Base-by-base conservation (phyloP, 495 filamentous ascomycete species). In the Physcia stellaris region DNA sequence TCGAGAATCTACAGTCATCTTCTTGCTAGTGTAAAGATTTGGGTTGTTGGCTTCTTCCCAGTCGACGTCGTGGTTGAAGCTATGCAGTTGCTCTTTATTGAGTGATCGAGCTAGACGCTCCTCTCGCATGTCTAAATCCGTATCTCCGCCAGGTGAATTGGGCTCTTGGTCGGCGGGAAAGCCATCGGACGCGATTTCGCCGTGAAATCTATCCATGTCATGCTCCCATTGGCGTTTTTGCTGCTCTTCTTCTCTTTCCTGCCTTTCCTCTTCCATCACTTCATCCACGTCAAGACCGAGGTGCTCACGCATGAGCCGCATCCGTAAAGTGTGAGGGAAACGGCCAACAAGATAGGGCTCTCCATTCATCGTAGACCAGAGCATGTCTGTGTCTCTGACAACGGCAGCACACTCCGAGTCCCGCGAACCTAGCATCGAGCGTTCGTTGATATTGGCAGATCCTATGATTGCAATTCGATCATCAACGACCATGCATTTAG, bases 371-470 rank as follows among this genome's bases (percentile, higher is more conserved):
- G 72, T 83, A 12, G 86, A 94, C 68, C 75, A 78, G 35, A 95
- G 73, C 77, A 94, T 85, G 49, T 94, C 86, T 1, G 83, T 93
- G 59, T 99, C 90, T 32, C 87, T 72, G 27, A 99, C 83, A 15
- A 99, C 69, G 4, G 88, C 76, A 3, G 92, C 92, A 36, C 83
- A 79, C 54, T 99, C 90, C 1, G 86, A 94, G 57, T 99, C 90
- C 45, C 92, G 69, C 13, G 72, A 75, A 24, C 90, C 90, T 16
- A 94, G 53, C 86, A 99, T 88, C 10, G 87, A 95, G 21, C 90
- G 80, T 54, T 99, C 90, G 51, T 99, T 99, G 64, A 99, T 99
- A 53, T 99, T 99, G 20, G 90, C 92, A 27, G 87, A 95, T 13
- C 90, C 90, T 50, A 99, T 99, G 39, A 99, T 79, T 17, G 79